Evolutionary conservation across 441 rosid species (phyloP), one percentile per base, ranked within the genome.

Genomic region (Populus tomentosa): DNA sequence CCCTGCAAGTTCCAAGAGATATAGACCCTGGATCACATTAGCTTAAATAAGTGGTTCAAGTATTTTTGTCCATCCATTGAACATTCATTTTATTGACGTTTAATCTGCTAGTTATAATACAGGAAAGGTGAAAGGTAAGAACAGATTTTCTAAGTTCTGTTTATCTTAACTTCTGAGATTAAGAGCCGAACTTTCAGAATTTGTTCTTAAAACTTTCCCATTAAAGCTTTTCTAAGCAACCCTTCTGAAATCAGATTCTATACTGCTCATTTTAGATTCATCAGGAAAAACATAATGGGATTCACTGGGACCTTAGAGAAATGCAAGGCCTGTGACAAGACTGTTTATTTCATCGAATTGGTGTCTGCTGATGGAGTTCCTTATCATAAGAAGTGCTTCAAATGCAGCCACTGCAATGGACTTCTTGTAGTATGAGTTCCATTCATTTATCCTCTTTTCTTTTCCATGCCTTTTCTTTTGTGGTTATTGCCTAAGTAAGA

Each of bases 351-450:
- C 69, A 69, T 81, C 8, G 94, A 90, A 61, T 71, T 85, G 83
- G 68, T 88, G 33, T 72, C 89, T 0, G 90, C 90, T 42, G 92
- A 88, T 82, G 91, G 90, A 30, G 70, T 82, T 71, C 67, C 85
- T 59, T 90, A 87, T 73, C 94, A 90, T 74, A 88, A 86, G 83
- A 88, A 82, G 10, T 90, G 94, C 83, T 90, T 90, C 88, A 87
- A 82, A 79, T 87, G 92, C 90, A 87, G 79, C 35, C 90, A 88
- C 20, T 88, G 94, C 90, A 84, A 86, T 79, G 92, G 94, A 24
- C 81, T 75, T 50, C 87, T 90, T 71, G 89, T 79, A 85, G 92
- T 90, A 80, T 13, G 36, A 32, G 10, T 65, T 28, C 9, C 2
- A 23, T 64, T 30, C 23, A 20, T 16, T 13, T 72, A 26, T 32